A percentile compares a stretch with the other conserved stretches of the same genome.
Evolutionary conservation across 2,329 filamentous ascomycete genomes (phyloP).

Genomic region (Stagonosporopsis vannaccii): DNA sequence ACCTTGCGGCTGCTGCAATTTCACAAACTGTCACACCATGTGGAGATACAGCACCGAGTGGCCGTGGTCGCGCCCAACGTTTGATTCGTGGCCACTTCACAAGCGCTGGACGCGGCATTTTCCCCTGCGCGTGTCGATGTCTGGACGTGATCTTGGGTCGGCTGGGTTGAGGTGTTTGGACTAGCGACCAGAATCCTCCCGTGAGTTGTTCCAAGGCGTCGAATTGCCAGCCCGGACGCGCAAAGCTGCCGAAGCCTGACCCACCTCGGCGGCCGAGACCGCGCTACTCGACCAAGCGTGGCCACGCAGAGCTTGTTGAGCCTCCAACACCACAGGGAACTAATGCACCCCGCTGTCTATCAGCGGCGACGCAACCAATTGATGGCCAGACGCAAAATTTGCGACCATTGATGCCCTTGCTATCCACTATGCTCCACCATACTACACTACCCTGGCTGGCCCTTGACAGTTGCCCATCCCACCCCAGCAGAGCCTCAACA

Average conservation of each 20-base stretch:
- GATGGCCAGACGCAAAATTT: constrained; percentile 37
- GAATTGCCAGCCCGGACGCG: neutral
- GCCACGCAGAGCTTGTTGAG: constrained; percentile 36
- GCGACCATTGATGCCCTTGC: constrained; percentile 18
- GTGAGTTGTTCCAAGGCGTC: constrained; percentile 32
- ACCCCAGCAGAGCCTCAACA: constrained; percentile 19
- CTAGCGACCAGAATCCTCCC: constrained; percentile 27
- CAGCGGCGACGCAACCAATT: constrained; percentile 17
- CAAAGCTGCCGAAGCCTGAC: constrained; percentile 17
- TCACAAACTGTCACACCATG: constrained; percentile 3
- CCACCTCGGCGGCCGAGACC: constrained; percentile 19
- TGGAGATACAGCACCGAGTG: constrained; percentile 5
- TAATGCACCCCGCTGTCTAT: constrained; percentile 38
- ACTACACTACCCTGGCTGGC: too few species aligned
- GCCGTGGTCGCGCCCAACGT: neutral
- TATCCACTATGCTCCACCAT: constrained; percentile 17
- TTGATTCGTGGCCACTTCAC: neutral
- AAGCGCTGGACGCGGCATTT: constrained; percentile 1
- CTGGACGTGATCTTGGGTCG: constrained; percentile 5
- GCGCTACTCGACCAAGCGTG: constrained; percentile 27
- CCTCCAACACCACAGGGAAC: constrained; percentile 28
- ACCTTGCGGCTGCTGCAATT: constrained; percentile 6
- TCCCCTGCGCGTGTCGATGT: neutral
- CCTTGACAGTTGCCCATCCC: neutral
- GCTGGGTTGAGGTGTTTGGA: constrained; percentile 5